Conservation (phyloP, 192 early-diverging fungal species). For the Coemansia sp. region DNA sequence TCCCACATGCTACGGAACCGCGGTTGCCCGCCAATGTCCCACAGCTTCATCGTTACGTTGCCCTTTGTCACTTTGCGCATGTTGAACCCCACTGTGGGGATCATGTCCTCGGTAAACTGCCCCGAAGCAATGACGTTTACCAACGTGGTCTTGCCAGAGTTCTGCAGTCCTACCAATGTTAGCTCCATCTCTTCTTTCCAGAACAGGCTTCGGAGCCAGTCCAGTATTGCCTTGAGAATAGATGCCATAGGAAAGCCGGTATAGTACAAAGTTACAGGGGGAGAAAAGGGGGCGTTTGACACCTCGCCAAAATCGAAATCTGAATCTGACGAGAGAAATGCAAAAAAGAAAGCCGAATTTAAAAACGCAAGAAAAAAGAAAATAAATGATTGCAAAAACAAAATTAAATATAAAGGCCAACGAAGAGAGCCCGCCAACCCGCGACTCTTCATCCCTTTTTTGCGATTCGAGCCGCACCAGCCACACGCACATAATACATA, state of each 20-base stretch:
- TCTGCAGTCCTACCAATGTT: slow-evolving; percentile 82
- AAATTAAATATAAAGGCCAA: slow-evolving; percentile 4
- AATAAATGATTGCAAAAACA: slow-evolving; percentile 13
- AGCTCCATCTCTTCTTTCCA: slow-evolving; percentile 90
- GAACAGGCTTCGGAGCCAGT: slow-evolving; percentile 77
- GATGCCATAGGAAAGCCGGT: slow-evolving; percentile 29
- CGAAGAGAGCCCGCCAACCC: no score
- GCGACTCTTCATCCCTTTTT: neutral
- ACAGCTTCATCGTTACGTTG: slow-evolving; percentile 96
- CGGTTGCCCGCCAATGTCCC: slow-evolving; percentile 99
- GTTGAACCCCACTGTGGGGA: slow-evolving; percentile 98
- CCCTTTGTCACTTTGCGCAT: slow-evolving; percentile 94
- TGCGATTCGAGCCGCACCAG: neutral
- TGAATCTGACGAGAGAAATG: neutral
- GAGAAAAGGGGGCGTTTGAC: neutral
- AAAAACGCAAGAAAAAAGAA: slow-evolving; percentile 7
- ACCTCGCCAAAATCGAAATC: neutral
- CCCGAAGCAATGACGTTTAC: slow-evolving; percentile 85
- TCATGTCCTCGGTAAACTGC: slow-evolving; percentile 82
- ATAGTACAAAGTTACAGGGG: slow-evolving; percentile 14
- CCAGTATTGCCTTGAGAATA: slow-evolving; percentile 45
- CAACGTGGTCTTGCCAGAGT: slow-evolving; percentile 83
- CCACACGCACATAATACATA: neutral
- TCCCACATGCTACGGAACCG: slow-evolving; percentile 98
- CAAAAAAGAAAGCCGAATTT: neutral